phyloP scores from a whole-genome alignment of 345 rosid species.

The Streptanthus diversifolius region DNA sequence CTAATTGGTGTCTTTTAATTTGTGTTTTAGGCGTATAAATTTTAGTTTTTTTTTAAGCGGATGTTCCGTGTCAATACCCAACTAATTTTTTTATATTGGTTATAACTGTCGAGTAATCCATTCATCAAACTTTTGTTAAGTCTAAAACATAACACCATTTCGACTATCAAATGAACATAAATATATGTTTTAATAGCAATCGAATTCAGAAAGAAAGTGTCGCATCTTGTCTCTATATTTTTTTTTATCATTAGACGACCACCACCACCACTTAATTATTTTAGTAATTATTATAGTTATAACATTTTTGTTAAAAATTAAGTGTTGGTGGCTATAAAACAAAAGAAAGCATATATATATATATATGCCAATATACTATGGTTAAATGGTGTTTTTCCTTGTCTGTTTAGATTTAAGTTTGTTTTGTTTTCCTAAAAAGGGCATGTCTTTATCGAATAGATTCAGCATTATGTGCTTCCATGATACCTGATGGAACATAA shows the following conservation, averaged over 20 bases:
- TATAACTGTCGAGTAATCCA: background rate
- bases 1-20: too few relatives aligned
- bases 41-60: too few relatives aligned
- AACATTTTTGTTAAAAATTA: background rate
- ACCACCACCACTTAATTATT: background rate
- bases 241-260: background rate
- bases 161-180: background rate
- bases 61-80: too few relatives aligned
- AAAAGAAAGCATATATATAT: background rate
- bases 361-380: background rate
- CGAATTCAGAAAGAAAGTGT: background rate
- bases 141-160: background rate
- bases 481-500: constrained; percentile 18
- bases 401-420: constrained; percentile 9
- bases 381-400: constrained; percentile 2
- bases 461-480: constrained; percentile 19
- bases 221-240: too few relatives aligned
- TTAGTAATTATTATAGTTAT: background rate
- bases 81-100: background rate
- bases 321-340: background rate
- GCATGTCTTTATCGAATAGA: constrained; percentile 20
- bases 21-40: too few relatives aligned
- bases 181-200: background rate
- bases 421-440: constrained; percentile 18
- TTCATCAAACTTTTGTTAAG: background rate